Evolutionary conservation across 2,329 filamentous ascomycete genomes (phyloP).

Genomic region (Venturia carpophila): DNA sequence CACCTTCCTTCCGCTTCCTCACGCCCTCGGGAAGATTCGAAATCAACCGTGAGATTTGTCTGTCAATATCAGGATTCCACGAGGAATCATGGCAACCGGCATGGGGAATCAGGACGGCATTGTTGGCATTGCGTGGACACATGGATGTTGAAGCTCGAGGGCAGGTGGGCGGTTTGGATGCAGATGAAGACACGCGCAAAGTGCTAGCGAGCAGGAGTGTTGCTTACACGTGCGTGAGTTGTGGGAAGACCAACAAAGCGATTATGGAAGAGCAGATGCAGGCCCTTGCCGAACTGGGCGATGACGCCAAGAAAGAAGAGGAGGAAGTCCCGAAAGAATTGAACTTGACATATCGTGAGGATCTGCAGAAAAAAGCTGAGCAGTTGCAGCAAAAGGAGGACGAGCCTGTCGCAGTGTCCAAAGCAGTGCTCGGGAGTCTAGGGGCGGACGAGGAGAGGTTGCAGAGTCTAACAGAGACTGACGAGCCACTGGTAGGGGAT

Average conservation of each 20-base stretch:
- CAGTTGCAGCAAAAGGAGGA: not conserved
- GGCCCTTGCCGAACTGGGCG: constrained; percentile 40
- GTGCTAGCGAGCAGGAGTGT: constrained; percentile 61
- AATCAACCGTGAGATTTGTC: constrained; percentile 91
- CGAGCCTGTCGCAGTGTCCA: not conserved
- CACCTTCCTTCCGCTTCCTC: constrained; percentile 90
- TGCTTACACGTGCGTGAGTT: constrained; percentile 61
- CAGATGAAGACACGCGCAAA: constrained; percentile 57
- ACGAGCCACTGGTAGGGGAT: not conserved
- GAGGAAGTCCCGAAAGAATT: constrained; percentile 48
- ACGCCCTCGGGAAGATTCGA: constrained; percentile 91
- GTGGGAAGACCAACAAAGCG: constrained; percentile 62
- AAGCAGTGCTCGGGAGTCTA: not conserved
- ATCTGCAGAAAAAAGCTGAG: constrained; percentile 39
- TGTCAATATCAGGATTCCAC: constrained; percentile 89
- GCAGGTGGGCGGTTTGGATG: constrained; percentile 84
- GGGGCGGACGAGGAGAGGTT: not conserved
- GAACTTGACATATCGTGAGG: constrained; percentile 64
- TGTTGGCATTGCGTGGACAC: constrained; percentile 72
- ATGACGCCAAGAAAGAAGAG: constrained; percentile 32
- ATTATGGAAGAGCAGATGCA: constrained; percentile 66
- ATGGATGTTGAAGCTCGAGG: constrained; percentile 88
- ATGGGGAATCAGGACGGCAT: constrained; percentile 88
- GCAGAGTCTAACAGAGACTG: no score
- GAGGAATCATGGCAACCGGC: constrained; percentile 99